Base-by-base conservation (phyloP, 768 basidiomycete genomes). In the Macrolepiota dolichaula region DNA sequence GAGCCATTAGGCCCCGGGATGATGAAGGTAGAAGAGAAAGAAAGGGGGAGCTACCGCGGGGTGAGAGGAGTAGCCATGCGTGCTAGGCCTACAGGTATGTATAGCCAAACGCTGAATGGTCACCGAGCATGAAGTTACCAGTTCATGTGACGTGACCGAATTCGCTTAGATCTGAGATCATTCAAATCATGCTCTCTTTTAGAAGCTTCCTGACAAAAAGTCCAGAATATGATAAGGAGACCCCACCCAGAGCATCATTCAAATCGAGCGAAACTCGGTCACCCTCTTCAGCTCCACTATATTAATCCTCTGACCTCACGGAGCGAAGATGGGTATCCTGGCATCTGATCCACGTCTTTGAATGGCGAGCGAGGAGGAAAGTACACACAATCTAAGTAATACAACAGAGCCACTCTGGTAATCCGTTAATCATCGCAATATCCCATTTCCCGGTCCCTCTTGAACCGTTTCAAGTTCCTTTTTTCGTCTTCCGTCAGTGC, bases 371-470 rank as follows among this genome's bases (percentile, higher is more conserved):
- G 22, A 44, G 42, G 35, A n/a, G n/a, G n/a, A n/a, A n/a, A 53
- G 37, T 32, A 51, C 51, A 55, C 44, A 44, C 15, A 27, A 57
- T 24, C 22, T 15, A 36, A 29, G 46, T 29, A 51, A 44, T 36
- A 49, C 53, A 47, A 42, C 38, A 60, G 35, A 44, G 42, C 50
- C 9, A 19, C 44, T 51, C 56, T 17, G 36, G 27, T 36, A 42
- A 38, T 25, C 38, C 12, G 24, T 68, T 68, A 81, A 51, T 82
- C 78, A 59, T 88, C 87, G 72, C 80, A 85, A 19, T 78, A 80
- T 4, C 82, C 84, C 68, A 86, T 72, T 72, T 91, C 89, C 62
- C 76, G 78, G 49, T 87, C 84, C 68, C 83, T 76, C 72, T 91
- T 91, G 11, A 78, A 79, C 63, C 79, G 81, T 68, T 82, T 80